phyloP scores from a whole-genome alignment of 164 flowering plant species.

The Tetrastigma voinierianum region DNA sequence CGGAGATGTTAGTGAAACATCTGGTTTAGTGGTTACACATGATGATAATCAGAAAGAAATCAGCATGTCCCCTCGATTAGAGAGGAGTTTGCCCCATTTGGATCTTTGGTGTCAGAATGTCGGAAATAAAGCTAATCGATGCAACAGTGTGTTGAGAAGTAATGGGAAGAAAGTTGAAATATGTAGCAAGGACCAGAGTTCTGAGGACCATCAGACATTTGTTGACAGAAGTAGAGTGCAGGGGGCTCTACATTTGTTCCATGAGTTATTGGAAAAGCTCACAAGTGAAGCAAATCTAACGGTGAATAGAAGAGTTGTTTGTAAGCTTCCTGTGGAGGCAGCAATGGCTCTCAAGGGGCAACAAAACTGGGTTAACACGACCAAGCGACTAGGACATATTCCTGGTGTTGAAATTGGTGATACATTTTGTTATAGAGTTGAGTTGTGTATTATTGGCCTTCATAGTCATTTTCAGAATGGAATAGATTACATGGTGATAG shows the following conservation, averaged over 20 bases:
- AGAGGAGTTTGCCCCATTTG: too few species aligned
- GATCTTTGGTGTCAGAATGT: too few species aligned
- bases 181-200: too few species aligned
- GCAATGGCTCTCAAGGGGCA: slow-evolving; percentile 6
- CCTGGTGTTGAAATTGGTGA: slow-evolving; percentile 21
- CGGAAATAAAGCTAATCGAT: too few species aligned
- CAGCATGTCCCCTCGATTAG: too few species aligned
- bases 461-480: slow-evolving; percentile 11
- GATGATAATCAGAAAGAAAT: too few species aligned
- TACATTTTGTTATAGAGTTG: slow-evolving; percentile 8
- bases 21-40: too few species aligned
- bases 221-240: background rate
- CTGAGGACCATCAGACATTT: too few species aligned
- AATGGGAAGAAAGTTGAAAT: too few species aligned
- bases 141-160: too few species aligned
- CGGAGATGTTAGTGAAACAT: too few species aligned
- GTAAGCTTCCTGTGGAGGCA: background rate
- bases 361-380: slow-evolving; percentile 5
- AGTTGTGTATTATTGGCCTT: slow-evolving; percentile 17
- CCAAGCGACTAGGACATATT: slow-evolving; percentile 11
- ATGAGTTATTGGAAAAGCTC: background rate
- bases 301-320: background rate
- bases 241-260: background rate
- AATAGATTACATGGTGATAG: slow-evolving; percentile 5
- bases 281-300: background rate